Evolutionary conservation across 2,329 filamentous ascomycete species (phyloP), one percentile per base, ranked within the genome.

Genomic region (Botrytis pseudocinerea): DNA sequence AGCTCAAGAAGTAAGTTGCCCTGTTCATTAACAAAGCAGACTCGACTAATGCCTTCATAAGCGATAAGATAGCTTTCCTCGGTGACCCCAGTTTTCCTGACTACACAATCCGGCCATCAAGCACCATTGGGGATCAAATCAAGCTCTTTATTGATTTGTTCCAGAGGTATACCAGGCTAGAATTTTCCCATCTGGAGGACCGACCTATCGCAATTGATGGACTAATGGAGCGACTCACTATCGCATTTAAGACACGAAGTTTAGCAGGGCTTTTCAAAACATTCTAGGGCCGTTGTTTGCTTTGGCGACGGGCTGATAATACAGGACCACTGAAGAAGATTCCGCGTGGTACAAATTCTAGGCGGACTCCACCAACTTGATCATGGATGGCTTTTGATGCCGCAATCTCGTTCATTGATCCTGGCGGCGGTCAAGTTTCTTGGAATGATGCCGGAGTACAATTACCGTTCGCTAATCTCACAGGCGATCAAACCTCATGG

Each of bases 1-100:
- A 72, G 18, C 80, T 82, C 72, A 73, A 73, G n/a, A 83, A 81
- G 82, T 82, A 57, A 40, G 61, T 38, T 57, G 5, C 12, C 14
- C 7, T 12, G 16, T 59, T 35, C 10, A 66, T 35, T 22, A 44
- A 14, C 16, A 46, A 44, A 22, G 25, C 9, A 71, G n/a, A 4
- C 46, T 59, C 18, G 20, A 57, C 61, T 66, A 22, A 59, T 12
- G n/a, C 18, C 1, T 25, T 18, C 20, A 10, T 35, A 16, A 71
- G 44, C 25, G 70, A 64, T 42, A 71, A 46, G n/a, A 78, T 78
- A 3, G 75, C 74, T 28, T 79, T 82, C 28, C 76, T 82, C 0
- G 80, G 78, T 0, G 80, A 81, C 48, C 75, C 80, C 0, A 75
- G 77, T 2, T 82, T 82, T 75, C 61, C 72, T 20, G 66, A 73